phyloP scores from a whole-genome alignment of 1,284 basidiomycete genomes.

The Austropuccinia psidii region DNA sequence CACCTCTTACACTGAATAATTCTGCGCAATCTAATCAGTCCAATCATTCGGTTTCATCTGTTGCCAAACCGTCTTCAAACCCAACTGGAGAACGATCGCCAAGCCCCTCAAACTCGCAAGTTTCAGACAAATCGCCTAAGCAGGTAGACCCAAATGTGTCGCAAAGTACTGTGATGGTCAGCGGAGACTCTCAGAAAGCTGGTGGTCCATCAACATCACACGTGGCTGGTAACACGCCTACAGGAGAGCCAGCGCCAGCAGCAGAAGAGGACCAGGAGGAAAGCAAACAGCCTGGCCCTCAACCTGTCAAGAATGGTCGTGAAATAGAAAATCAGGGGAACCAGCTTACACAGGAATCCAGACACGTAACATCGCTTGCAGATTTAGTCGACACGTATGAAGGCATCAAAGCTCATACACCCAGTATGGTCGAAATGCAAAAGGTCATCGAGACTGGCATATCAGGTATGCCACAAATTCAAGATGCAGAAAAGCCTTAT shows the following conservation, averaged over 20 bases:
- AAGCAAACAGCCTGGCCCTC: background rate
- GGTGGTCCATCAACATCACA: background rate
- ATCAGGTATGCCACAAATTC: conserved; percentile 76
- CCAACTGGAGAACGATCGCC: conserved; percentile 17
- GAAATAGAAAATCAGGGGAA: background rate
- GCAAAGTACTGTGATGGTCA: background rate
- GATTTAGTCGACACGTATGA: conserved; percentile 94
- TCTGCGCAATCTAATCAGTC: conserved; percentile 28
- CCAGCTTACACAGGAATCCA: background rate
- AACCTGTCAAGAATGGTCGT: conserved; percentile 1
- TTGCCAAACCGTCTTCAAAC: background rate
- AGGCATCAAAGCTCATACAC: conserved; percentile 66
- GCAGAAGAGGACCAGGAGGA: conserved; percentile 9
- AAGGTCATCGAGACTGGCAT: conserved; percentile 86
- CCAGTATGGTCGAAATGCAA: conserved; percentile 64
- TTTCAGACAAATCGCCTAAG: conserved; percentile 19
- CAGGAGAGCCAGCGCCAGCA: background rate
- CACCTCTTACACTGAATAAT: conserved; percentile 15
- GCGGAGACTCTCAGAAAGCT: too few relatives aligned
- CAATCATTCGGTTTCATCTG: conserved; percentile 8
- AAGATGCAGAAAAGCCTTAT: conserved; percentile 90
- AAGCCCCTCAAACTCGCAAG: conserved; percentile 25
- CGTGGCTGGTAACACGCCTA: background rate
- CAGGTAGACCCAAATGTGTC: background rate
- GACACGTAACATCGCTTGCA: conserved; percentile 67